Evolutionary conservation across 2,329 filamentous ascomycete genomes (phyloP).

Genomic region (Neurospora sp.): DNA sequence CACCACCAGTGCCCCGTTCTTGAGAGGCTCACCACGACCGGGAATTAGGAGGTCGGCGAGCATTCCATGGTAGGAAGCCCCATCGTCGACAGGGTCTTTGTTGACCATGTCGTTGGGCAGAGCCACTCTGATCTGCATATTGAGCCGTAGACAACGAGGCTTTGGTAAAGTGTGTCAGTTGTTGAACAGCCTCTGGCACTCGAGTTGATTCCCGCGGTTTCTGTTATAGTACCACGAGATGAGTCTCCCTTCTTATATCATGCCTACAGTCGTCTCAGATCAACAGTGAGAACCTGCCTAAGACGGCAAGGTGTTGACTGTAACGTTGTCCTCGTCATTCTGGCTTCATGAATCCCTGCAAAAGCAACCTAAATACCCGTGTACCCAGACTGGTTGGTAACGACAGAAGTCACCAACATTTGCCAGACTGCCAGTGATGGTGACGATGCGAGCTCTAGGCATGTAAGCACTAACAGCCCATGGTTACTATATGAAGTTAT

Average conservation of each 20-base stretch:
- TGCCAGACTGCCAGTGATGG: background rate
- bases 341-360: background rate
- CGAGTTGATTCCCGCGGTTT: background rate
- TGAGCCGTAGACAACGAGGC: background rate
- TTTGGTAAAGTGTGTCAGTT: background rate
- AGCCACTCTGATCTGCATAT: background rate
- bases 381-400: background rate
- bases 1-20: constrained; percentile 29
- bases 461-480: background rate
- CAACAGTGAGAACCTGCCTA: background rate
- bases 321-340: background rate
- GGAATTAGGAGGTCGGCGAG: constrained; percentile 33
- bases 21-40: constrained; percentile 32
- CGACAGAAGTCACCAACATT: background rate
- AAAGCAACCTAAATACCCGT: background rate
- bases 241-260: background rate
- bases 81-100: background rate
- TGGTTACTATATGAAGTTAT: background rate
- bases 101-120: background rate
- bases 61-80: background rate
- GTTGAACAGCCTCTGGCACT: background rate
- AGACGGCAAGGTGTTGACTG: background rate
- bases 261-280: background rate
- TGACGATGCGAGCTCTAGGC: background rate
- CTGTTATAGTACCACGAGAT: background rate